Percentiles rank a stretch among this genome's conserved stretches.
Conservation (phyloP, 2,329 filamentous ascomycete species). For the Parascedosporium putredinis region DNA sequence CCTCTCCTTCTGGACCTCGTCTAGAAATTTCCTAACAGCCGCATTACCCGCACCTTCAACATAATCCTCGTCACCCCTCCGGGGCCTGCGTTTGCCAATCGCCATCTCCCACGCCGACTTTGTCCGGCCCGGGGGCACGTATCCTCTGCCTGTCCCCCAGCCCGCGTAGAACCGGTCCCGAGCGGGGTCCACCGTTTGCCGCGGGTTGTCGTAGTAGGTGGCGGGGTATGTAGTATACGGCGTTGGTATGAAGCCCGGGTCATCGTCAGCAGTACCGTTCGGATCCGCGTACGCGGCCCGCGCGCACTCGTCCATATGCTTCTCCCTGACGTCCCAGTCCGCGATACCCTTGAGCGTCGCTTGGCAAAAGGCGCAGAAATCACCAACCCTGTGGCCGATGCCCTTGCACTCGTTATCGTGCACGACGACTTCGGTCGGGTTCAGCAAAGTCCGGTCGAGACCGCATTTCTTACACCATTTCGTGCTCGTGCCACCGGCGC, state of each 20-base stretch:
- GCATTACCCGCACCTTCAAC: neutral
- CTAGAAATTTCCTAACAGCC: neutral
- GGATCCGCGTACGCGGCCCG: neutral
- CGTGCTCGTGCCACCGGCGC: slow-evolving; percentile 5
- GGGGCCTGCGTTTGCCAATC: neutral
- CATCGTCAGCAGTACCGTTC: neutral
- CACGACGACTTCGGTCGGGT: too few species aligned
- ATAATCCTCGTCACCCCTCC: neutral
- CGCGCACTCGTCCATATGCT: slow-evolving; percentile 9
- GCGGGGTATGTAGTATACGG: slow-evolving; percentile 9
- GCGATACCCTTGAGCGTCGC: slow-evolving; percentile 1
- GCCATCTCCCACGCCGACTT: neutral
- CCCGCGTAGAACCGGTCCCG: slow-evolving; percentile 1
- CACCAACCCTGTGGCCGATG: slow-evolving; percentile 10
- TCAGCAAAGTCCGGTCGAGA: too few species aligned
- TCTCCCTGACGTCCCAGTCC: neutral
- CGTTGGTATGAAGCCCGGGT: slow-evolving; percentile 1
- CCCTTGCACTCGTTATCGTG: slow-evolving; percentile 14
- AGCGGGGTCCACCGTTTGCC: neutral
- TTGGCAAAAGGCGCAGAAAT: slow-evolving; percentile 16
- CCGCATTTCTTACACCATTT: too few species aligned
- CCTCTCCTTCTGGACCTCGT: neutral
- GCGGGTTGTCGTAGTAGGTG: neutral
- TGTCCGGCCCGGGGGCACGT: neutral
- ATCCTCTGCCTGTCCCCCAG: neutral